A percentile compares a stretch with the other conserved stretches of the same genome.
Conservation (phyloP, 805 yeast genomes). For the Yarrowia sp. region DNA sequence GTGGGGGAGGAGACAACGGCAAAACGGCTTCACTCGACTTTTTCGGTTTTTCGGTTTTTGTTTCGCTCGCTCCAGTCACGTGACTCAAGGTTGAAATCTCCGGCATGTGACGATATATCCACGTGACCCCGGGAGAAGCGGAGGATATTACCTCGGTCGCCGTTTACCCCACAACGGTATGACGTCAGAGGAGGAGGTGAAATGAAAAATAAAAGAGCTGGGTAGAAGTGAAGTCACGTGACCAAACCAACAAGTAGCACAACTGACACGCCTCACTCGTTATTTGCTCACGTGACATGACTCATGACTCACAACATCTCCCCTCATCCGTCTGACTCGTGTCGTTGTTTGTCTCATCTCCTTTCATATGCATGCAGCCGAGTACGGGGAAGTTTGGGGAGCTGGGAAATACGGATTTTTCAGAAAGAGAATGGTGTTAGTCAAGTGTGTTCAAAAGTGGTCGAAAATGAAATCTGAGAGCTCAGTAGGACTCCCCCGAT, state of each 20-base stretch:
- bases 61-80: too few species aligned
- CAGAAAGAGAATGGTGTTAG: background rate
- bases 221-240: background rate
- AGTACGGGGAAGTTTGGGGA: conserved; percentile 13
- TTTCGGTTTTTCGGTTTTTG: too few species aligned
- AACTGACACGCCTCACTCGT: too few species aligned
- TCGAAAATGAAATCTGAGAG: background rate
- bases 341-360: background rate
- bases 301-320: background rate
- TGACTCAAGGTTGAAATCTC: background rate
- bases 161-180: conserved; percentile 25
- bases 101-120: background rate
- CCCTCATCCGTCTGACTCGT: too few species aligned
- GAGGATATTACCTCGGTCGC: background rate
- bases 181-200: conserved; percentile 26
- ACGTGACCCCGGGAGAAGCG: background rate
- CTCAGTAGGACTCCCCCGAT: too few species aligned
- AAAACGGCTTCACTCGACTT: too few species aligned
- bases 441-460: background rate
- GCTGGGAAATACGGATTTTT: background rate
- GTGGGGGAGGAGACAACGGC: too few species aligned
- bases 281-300: background rate
- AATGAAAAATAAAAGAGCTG: too few species aligned
- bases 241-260: background rate
- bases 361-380: conserved; percentile 36